These are phyloP conservation scores for Cenchrus fungigraminus DNA, from an alignment of 176 grass and related monocot species.

Conservation along the genomic window DNA sequence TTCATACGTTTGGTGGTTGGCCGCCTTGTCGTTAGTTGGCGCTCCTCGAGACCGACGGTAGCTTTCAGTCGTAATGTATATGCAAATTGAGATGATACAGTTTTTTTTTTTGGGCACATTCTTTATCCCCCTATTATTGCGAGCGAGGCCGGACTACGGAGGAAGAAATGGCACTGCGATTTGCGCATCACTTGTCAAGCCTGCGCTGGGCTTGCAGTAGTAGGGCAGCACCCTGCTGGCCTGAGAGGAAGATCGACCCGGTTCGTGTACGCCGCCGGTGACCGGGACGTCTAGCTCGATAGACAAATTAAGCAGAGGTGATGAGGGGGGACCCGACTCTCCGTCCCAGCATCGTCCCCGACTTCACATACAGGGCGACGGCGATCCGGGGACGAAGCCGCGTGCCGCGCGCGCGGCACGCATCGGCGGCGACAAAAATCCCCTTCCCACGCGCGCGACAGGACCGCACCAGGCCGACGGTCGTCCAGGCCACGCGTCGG, in stretches of 20 bases:
- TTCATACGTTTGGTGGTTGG: neutral
- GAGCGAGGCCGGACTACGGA: too few species aligned
- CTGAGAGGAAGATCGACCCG: neutral
- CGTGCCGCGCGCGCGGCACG: neutral
- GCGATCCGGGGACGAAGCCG: too few species aligned
- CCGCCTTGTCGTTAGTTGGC: neutral
- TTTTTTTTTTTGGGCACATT: too few species aligned
- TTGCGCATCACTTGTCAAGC: neutral
- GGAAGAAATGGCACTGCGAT: neutral
- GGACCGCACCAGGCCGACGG: neutral
- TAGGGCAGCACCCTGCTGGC: too few species aligned
- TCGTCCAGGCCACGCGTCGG: neutral
- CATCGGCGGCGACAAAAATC: slow-evolving; percentile 15
- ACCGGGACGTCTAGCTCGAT: neutral
- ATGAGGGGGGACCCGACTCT: neutral
- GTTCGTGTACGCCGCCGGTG: neutral
- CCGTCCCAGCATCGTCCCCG: too few species aligned
- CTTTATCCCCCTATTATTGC: too few species aligned
- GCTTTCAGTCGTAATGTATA: neutral
- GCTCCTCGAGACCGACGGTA: neutral
- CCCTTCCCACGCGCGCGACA: neutral
- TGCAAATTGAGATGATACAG: too few species aligned
- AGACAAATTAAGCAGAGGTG: neutral
- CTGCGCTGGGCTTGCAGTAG: neutral
- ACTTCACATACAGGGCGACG: too few species aligned